Base-by-base conservation (phyloP, 148 eudicot genomes). In the Salicornia ramosissima region DNA sequence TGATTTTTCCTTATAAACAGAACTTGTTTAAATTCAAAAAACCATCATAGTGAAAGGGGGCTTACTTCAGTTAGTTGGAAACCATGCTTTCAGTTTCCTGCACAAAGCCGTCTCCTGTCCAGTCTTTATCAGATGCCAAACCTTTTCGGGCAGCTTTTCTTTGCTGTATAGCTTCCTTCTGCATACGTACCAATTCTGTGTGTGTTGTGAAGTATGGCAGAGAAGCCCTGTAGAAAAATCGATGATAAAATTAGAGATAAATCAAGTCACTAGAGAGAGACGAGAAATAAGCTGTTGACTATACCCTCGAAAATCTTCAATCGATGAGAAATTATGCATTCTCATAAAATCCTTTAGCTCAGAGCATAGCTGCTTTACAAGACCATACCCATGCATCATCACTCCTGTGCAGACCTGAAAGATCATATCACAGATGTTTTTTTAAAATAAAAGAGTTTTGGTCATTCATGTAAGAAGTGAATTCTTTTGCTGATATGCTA, bases 41-140 rank as follows among this genome's bases (percentile, higher is more conserved):
- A 36, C 8, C 40, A 36, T 36, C 4, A 4, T 36, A 36, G 40
- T 8, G 8, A 71, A 34, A 69, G 46, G 64, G 25, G 46, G 60
- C 69, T 66, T 68, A 73, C 70, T 13, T 26, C 49, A 31, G 33
- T 87, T 77, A 94, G 75, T 94, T 94, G 39, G 98, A 94, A 31
- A 90, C 96, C 98, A 94, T 94, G 77, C 92, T 94, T 75, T 94
- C 98, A 36, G 85, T 80, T 77, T 94, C 98, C 72, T 84, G 84
- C 30, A 94, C 98, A 83, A 94, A 94, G 54, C 98, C 98, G 58
- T 94, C 98, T 31, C 98, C 98, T 2, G 98, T 94, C 98, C 98
- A 94, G 82, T 94, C 98, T 69, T 88, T 94, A 71, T 94, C 98
- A 24, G 98, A 94, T 30, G 82, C 82, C 74, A 94, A 76, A 30